Evolutionary conservation across 1,139 yeast species (phyloP).

Genomic region (Meyerozyma guilliermondii): DNA sequence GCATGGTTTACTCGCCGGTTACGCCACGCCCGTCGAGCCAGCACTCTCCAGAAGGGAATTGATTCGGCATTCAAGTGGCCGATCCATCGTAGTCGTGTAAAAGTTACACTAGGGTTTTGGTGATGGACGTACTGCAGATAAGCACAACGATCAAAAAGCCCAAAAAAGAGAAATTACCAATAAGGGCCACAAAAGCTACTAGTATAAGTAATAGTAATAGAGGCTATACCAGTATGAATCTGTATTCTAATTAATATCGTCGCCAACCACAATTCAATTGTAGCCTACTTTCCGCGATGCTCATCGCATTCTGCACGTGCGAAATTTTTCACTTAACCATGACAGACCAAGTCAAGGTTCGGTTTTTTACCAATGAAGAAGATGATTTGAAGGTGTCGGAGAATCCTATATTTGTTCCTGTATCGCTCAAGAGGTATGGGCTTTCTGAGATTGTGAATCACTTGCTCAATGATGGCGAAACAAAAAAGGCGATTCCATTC

Average conservation of each 20-base stretch:
- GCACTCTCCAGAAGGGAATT: background rate
- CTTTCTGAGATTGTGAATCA: conserved; percentile 93
- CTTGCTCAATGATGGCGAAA: conserved; percentile 44
- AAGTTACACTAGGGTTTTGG: background rate
- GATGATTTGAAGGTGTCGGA: conserved; percentile 70
- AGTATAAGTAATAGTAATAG: too few species aligned
- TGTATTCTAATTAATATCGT: too few species aligned
- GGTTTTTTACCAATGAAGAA: conserved; percentile 81
- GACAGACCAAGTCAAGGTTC: conserved; percentile 54
- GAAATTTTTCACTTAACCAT: conserved; percentile 1
- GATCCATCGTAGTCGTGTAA: background rate
- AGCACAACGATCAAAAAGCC: too few species aligned
- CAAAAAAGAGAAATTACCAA: too few species aligned
- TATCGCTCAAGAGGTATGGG: conserved; percentile 80
- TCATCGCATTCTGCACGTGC: conserved; percentile 1
- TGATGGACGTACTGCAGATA: background rate
- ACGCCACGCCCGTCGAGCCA: background rate
- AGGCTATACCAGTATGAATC: too few species aligned
- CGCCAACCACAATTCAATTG: too few species aligned
- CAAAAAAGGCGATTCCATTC: conserved; percentile 72
- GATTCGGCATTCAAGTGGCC: background rate
- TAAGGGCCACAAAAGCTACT: too few species aligned
- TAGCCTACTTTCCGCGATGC: too few species aligned
- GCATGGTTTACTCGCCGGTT: background rate
- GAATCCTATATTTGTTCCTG: conserved; percentile 83